Evolutionary conservation across 768 basidiomycete genomes (phyloP), one percentile per base, ranked within the genome.

Genomic region (Clathrus columnatus): DNA sequence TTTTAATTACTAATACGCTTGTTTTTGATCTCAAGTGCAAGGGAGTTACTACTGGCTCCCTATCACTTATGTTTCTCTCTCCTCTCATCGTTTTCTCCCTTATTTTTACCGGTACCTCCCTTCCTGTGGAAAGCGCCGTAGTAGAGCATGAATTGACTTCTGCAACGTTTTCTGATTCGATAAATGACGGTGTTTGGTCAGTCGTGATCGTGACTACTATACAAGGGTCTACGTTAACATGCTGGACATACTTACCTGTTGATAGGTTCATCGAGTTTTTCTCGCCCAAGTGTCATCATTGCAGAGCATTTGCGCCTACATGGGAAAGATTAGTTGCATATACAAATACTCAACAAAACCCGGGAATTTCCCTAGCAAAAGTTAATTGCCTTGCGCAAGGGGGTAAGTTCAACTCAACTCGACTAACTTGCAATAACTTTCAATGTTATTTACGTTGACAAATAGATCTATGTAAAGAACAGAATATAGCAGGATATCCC

Each of bases 211-310:
- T 24, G 24, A 17, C 36, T 14, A 11, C 28, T 7, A 50, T 5
- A n/a, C 30, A n/a, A n/a, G n/a, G n/a, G n/a, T n/a, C n/a, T n/a
- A n/a, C n/a, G n/a, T n/a, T 24, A 7, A n/a, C 24, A 27, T 44
- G 21, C n/a, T n/a, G n/a, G n/a, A n/a, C n/a, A n/a, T n/a, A n/a
- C n/a, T n/a, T n/a, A n/a, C 16, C 14, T 32, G 8, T 56, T 23
- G 23, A 44, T 52, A 73, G 83, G 83, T 82, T 94, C 57, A 73
- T 95, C 48, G 91, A 95, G 62, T 85, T 88, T 67, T 96, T 81
- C 66, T 92, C 89, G 0, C 93, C 93, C 0, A 85, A 83, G 63
- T 96, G 93, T 62, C 65, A 68, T 4, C 92, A 95, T 64, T 96
- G 92, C 68, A 74, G 76, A 28, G 66, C 71, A 0, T 95, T 96